Evolutionary conservation across 306 rosid genomes (phyloP).

Genomic region (Vigna nakashimae): DNA sequence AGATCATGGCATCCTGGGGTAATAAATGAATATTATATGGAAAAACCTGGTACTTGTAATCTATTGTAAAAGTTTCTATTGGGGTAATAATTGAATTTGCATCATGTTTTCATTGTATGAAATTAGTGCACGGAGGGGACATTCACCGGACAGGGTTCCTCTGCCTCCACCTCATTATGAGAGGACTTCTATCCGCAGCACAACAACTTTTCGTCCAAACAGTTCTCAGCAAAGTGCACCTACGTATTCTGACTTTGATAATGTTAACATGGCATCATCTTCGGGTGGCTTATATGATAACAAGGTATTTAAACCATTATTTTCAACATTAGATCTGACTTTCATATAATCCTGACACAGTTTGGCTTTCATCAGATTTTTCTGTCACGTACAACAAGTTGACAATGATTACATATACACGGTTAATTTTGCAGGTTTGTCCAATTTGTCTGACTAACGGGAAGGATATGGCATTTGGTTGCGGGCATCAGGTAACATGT

Average conservation of each 20-base stretch:
- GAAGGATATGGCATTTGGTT: constrained; percentile 89
- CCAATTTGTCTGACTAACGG: constrained; percentile 74
- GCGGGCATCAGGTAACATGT: constrained; percentile 88
- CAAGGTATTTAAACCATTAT: constrained; percentile 57
- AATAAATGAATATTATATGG: constrained; percentile 31
- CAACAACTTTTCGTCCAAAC: constrained; percentile 42
- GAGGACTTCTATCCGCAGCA: constrained; percentile 41
- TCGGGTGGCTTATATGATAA: constrained; percentile 60
- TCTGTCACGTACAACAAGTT: neutral
- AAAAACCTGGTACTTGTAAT: neutral
- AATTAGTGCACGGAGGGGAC: constrained; percentile 57
- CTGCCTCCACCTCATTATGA: constrained; percentile 75
- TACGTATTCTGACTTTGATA: constrained; percentile 24
- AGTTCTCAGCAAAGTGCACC: constrained; percentile 57
- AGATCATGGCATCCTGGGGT: constrained; percentile 81
- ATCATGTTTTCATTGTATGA: constrained; percentile 30
- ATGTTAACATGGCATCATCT: constrained; percentile 52
- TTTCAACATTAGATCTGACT: constrained; percentile 26
- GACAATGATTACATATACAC: constrained; percentile 16
- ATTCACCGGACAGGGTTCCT: constrained; percentile 65
- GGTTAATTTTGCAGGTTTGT: constrained; percentile 62
- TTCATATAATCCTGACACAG: neutral
- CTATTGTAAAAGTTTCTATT: neutral
- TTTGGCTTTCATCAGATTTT: constrained; percentile 8
- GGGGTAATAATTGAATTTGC: constrained; percentile 36